Conservation (phyloP, 108 stramenopile genomes). For the Skeletonema costatum region DNA sequence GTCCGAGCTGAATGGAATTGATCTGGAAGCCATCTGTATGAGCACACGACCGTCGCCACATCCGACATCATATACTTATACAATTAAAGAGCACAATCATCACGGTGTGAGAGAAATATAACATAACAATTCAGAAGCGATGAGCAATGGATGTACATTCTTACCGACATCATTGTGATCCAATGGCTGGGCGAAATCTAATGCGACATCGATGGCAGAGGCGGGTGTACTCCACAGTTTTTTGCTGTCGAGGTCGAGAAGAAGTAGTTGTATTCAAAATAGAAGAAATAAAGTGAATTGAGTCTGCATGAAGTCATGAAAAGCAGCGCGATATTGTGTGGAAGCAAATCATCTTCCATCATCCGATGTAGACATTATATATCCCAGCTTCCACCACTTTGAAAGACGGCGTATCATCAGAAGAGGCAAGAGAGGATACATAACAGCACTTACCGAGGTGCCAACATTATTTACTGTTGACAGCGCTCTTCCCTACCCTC, state of each 20-base stretch:
- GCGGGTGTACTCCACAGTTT: conserved; percentile 79
- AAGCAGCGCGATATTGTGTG: background rate
- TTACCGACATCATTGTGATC: conserved; percentile 25
- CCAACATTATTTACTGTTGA: background rate
- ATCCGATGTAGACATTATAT: background rate
- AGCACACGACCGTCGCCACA: conserved; percentile 87
- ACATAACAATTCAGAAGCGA: background rate
- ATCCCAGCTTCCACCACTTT: too few relatives aligned
- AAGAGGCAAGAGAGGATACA: background rate
- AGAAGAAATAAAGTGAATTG: background rate
- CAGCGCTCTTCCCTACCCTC: too few relatives aligned
- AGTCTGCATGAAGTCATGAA: background rate
- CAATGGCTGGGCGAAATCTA: conserved; percentile 32
- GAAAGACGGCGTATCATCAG: background rate
- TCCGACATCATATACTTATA: conserved; percentile 72
- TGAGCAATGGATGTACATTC: background rate
- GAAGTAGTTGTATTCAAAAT: background rate
- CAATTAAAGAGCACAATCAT: background rate
- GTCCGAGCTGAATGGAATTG: conserved; percentile 5
- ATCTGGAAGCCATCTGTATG: conserved; percentile 61
- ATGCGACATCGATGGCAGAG: conserved; percentile 54
- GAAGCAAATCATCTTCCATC: too few relatives aligned
- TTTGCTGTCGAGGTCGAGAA: conserved; percentile 17
- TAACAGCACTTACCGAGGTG: background rate
- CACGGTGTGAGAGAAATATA: background rate